Percentiles rank a stretch among this genome's conserved stretches.
phyloP scores from a whole-genome alignment of 345 rosid species.

The Salix suchowensis region DNA sequence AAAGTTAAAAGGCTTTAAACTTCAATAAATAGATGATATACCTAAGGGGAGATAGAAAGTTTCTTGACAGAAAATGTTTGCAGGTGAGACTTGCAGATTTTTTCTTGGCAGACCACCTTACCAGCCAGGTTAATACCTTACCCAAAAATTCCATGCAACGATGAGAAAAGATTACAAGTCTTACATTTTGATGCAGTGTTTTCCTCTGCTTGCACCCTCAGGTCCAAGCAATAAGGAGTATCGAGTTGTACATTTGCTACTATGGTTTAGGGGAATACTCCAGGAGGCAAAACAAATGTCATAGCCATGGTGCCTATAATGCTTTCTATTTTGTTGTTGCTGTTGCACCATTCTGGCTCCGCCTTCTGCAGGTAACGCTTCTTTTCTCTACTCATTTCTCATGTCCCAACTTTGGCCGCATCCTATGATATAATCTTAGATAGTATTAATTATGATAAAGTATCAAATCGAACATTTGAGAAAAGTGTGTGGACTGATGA shows the following conservation, averaged over 20 bases:
- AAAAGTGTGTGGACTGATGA: no score
- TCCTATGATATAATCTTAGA: no score
- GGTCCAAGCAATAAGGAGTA: constrained; percentile 63
- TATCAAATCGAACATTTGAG: no score
- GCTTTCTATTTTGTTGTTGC: constrained; percentile 57
- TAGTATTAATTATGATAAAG: no score
- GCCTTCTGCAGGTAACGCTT: constrained; percentile 53
- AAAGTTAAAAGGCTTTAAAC: neutral
- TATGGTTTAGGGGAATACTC: constrained; percentile 57
- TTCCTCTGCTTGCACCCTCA: constrained; percentile 20
- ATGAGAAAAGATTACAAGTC: neutral
- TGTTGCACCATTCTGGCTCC: constrained; percentile 62
- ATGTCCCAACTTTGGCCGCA: no score
- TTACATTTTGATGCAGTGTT: neutral
- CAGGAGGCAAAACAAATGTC: constrained; percentile 55
- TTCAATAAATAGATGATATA: neutral
- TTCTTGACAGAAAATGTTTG: constrained; percentile 15
- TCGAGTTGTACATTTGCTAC: constrained; percentile 71
- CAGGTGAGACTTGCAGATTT: constrained; percentile 67
- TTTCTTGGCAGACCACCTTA: constrained; percentile 57
- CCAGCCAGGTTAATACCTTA: constrained; percentile 49
- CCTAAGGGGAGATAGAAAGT: no score
- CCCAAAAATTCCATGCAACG: neutral
- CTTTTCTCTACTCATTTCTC: neutral
- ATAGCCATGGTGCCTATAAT: constrained; percentile 52